These are phyloP conservation scores for Penicillium sp. DNA, from an alignment of 2,329 filamentous ascomycete genomes.

Conservation along the genomic window DNA sequence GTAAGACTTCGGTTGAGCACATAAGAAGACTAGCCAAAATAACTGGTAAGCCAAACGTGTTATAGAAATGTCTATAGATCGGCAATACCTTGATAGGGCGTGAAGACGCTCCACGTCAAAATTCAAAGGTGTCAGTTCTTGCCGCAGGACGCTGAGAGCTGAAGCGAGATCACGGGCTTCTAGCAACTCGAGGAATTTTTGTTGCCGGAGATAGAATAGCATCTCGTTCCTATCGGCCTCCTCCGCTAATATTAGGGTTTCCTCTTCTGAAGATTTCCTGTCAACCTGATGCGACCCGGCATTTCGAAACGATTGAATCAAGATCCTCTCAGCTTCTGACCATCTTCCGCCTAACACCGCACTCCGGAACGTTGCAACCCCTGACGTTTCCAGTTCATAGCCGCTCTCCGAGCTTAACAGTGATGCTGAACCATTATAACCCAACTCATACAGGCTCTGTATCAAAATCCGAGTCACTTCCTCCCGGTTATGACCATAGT, in stretches of 20 bases:
- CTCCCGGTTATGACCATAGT: conserved; percentile 84
- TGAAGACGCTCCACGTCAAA: conserved; percentile 75
- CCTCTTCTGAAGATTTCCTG: conserved; percentile 25
- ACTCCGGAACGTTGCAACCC: conserved; percentile 79
- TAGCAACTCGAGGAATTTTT: conserved; percentile 90
- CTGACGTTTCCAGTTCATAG: conserved; percentile 78
- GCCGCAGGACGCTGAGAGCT: conserved; percentile 79
- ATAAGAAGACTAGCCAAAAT: conserved; percentile 68
- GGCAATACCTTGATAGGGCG: conserved; percentile 67
- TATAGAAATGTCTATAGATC: background rate
- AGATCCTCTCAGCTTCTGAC: conserved; percentile 76
- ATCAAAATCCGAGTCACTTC: conserved; percentile 91
- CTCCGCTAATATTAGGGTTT: conserved; percentile 71
- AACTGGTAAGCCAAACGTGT: background rate
- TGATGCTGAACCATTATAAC: conserved; percentile 74
- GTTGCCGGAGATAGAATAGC: conserved; percentile 83
- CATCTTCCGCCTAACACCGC: conserved; percentile 80
- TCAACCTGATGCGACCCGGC: conserved; percentile 39
- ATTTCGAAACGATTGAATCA: conserved; percentile 57
- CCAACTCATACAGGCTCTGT: conserved; percentile 84
- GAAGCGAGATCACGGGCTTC: conserved; percentile 70
- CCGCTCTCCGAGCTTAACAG: conserved; percentile 78
- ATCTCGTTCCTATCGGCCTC: conserved; percentile 75
- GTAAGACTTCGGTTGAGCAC: conserved; percentile 78
- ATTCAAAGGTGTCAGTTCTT: conserved; percentile 81